phyloP scores from a whole-genome alignment of 106 monocot genomes.

The Narthecium ossifragum region DNA sequence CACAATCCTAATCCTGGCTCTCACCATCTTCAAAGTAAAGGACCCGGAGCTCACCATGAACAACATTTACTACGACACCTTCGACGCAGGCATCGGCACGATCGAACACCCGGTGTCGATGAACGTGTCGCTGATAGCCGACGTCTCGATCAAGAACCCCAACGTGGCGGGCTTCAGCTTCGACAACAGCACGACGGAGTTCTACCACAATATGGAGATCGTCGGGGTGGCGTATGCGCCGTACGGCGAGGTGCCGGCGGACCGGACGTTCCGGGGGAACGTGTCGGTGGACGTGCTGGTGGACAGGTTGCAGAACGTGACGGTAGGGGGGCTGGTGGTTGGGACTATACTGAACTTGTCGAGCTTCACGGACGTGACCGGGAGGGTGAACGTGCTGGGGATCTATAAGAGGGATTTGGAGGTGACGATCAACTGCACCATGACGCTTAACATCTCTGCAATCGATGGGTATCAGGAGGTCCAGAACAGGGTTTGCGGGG shows the following conservation, averaged over 20 bases:
- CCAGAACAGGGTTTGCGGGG: slow-evolving; percentile 16
- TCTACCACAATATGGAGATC: slow-evolving; percentile 37
- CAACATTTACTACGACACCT: not conserved
- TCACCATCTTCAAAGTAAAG: slow-evolving; percentile 8
- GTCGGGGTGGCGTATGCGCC: slow-evolving; percentile 63
- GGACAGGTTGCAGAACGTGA: slow-evolving; percentile 21
- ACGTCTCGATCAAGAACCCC: slow-evolving; percentile 51
- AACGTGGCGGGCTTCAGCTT: slow-evolving; percentile 70
- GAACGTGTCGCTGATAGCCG: slow-evolving; percentile 6
- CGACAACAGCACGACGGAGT: slow-evolving; percentile 57
- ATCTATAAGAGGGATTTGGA: slow-evolving; percentile 53
- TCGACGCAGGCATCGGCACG: not conserved
- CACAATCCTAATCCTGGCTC: slow-evolving; percentile 17
- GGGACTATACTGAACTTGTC: slow-evolving; percentile 25
- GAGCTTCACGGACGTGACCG: slow-evolving; percentile 54
- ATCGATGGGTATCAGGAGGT: not conserved
- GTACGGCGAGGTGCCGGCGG: slow-evolving; percentile 32
- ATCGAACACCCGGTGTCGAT: not conserved
- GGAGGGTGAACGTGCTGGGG: slow-evolving; percentile 50
- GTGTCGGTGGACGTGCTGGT: slow-evolving; percentile 56
- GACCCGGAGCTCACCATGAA: slow-evolving; percentile 30
- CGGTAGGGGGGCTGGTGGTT: not conserved
- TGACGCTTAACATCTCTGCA: slow-evolving; percentile 1
- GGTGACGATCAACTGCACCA: slow-evolving; percentile 44
- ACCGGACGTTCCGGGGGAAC: slow-evolving; percentile 55